These are phyloP conservation scores for Endoconidiophora polonica DNA, from an alignment of 2,329 filamentous ascomycete species.

Conservation along the genomic window DNA sequence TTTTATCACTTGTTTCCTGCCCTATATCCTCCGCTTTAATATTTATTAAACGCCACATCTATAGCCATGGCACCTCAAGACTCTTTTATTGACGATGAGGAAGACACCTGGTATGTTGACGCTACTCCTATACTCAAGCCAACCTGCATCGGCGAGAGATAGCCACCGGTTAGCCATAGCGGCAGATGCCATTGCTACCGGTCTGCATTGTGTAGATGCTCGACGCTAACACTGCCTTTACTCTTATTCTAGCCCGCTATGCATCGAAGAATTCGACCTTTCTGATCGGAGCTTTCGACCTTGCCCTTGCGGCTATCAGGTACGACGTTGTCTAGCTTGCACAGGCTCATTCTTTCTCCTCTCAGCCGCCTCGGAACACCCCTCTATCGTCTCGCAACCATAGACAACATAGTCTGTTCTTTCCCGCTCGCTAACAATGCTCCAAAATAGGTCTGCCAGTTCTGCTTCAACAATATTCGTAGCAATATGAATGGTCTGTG, in stretches of 20 bases:
- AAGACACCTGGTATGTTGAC: constrained; percentile 45
- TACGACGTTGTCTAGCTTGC: constrained; percentile 28
- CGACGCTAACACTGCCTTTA: constrained; percentile 12
- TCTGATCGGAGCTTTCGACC: constrained; percentile 94
- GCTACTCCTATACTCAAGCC: not conserved
- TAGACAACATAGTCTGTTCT: not conserved
- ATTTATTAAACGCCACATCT: constrained; percentile 1
- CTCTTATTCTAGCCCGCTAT: constrained; percentile 57
- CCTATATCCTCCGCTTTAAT: constrained; percentile 14
- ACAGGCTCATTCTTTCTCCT: constrained; percentile 1
- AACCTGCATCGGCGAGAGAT: not conserved
- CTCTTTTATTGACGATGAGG: constrained; percentile 54
- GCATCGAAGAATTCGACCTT: constrained; percentile 96
- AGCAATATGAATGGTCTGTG: constrained; percentile 95
- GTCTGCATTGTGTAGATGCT: not conserved
- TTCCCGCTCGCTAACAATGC: not conserved
- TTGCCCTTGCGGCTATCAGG: constrained; percentile 96
- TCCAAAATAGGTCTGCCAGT: constrained; percentile 75
- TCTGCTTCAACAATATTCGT: constrained; percentile 99
- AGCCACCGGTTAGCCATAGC: not conserved
- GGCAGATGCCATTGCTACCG: not conserved
- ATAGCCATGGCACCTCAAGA: constrained; percentile 48
- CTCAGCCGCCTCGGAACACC: not conserved
- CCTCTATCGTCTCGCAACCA: not conserved
- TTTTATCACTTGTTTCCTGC: constrained; percentile 13